A percentile compares a stretch with the other conserved stretches of the same genome.
phyloP scores from a whole-genome alignment of 768 basidiomycete genomes.

The Hypholoma fasciculare region DNA sequence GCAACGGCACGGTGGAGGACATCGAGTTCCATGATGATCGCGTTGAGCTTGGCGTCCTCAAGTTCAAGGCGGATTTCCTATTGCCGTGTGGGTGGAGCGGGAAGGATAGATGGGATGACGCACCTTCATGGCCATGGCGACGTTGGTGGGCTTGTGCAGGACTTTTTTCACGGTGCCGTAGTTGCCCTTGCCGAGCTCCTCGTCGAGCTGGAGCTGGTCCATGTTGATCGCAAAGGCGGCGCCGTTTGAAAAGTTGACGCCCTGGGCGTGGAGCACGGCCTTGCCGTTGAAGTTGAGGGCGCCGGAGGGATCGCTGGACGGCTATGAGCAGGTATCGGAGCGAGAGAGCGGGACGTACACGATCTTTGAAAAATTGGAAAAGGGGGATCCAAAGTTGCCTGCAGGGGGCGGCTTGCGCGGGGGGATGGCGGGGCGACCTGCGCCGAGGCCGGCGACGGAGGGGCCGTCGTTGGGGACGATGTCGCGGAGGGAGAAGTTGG shows the following conservation, averaged over 20 bases:
- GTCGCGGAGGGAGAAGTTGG: slow-evolving; percentile 62
- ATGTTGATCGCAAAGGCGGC: slow-evolving; percentile 93
- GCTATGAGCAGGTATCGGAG: slow-evolving; percentile 1
- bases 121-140: slow-evolving; percentile 99
- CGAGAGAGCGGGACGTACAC: slow-evolving; percentile 58
- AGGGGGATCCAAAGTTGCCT: slow-evolving; percentile 67
- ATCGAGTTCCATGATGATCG: slow-evolving; percentile 98
- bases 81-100: neutral
- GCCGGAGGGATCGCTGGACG: slow-evolving; percentile 88
- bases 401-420: slow-evolving; percentile 35
- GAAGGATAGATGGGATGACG: slow-evolving; percentile 17
- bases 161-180: slow-evolving; percentile 98
- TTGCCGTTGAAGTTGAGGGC: slow-evolving; percentile 92
- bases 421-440: slow-evolving; percentile 56
- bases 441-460: slow-evolving; percentile 68
- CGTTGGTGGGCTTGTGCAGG: slow-evolving; percentile 90
- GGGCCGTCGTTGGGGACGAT: slow-evolving; percentile 57
- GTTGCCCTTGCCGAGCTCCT: slow-evolving; percentile 95
- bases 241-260: slow-evolving; percentile 85
- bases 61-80: slow-evolving; percentile 98
- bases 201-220: slow-evolving; percentile 86
- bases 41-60: slow-evolving; percentile 89
- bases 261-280: slow-evolving; percentile 87
- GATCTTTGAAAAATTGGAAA: slow-evolving; percentile 91
- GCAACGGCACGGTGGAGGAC: slow-evolving; percentile 92